A percentile compares a stretch with the other conserved stretches of the same genome.
These are phyloP conservation scores for Russula lepida DNA, from an alignment of 768 basidiomycete species.

Conservation along the genomic window DNA sequence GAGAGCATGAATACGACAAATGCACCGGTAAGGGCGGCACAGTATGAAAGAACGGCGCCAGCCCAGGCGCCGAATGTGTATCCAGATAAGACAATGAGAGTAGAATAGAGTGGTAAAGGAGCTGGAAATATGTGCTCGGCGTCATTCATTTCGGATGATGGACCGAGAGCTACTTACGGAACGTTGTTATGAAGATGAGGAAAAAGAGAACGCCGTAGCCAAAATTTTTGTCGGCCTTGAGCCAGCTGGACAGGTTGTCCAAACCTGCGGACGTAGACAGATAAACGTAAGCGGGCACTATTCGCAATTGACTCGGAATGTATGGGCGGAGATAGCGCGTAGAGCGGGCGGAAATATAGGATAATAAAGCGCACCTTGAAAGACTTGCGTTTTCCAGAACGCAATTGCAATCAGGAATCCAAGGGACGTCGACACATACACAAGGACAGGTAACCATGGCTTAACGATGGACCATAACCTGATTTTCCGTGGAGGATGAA, in stretches of 20 bases:
- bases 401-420: conserved; percentile 75
- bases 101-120: conserved; percentile 87
- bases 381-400: conserved; percentile 76
- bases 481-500: conserved; percentile 19
- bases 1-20: conserved; percentile 77
- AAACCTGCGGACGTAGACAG: conserved; percentile 43
- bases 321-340: conserved; percentile 15
- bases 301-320: conserved; percentile 6
- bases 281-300: conserved; percentile 14
- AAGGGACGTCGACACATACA: conserved; percentile 70
- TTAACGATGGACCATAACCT: conserved; percentile 41
- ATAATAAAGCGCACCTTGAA: conserved; percentile 50
- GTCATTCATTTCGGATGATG: conserved; percentile 18
- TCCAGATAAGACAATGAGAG: conserved; percentile 84
- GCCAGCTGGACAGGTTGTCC: conserved; percentile 72
- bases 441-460: conserved; percentile 69
- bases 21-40: conserved; percentile 78
- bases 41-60: conserved; percentile 82
- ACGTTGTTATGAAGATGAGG: conserved; percentile 80
- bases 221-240: conserved; percentile 59
- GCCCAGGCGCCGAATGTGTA: conserved; percentile 83
- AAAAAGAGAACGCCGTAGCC: conserved; percentile 74
- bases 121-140: conserved; percentile 37
- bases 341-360: conserved; percentile 5
- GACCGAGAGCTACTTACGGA: conserved; percentile 49